Conservation (phyloP, 371 early-diverging fungal genomes). For the Neoconidiobolus thromboides region DNA sequence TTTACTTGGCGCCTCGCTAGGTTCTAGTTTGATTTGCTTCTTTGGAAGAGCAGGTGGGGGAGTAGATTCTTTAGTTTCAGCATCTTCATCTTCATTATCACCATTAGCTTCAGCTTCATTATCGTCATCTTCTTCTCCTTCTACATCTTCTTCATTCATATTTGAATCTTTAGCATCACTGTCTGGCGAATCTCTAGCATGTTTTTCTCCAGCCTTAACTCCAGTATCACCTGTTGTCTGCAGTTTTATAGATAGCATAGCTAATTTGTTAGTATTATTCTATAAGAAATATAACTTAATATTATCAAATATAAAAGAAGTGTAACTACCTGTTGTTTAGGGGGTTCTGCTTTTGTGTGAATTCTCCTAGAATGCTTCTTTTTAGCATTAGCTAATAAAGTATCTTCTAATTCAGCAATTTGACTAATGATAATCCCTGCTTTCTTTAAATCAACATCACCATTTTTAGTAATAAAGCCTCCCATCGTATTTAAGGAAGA, state of each 20-base stretch:
- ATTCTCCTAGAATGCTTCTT: background rate
- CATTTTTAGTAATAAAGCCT: slow-evolving; percentile 73
- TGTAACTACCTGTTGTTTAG: background rate
- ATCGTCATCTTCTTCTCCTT: slow-evolving; percentile 9
- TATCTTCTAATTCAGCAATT: slow-evolving; percentile 65
- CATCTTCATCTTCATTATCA: slow-evolving; percentile 11
- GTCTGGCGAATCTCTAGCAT: background rate
- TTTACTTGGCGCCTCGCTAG: too few relatives aligned
- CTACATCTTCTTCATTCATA: slow-evolving; percentile 11
- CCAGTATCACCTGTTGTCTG: background rate
- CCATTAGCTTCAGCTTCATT: slow-evolving; percentile 5
- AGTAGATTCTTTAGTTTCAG: background rate
- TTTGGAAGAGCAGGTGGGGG: background rate
- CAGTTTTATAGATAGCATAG: background rate
- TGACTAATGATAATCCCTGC: slow-evolving; percentile 60
- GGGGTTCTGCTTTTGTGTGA: background rate
- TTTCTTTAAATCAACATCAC: slow-evolving; percentile 51
- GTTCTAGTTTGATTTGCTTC: slow-evolving; percentile 7
- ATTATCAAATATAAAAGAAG: background rate
- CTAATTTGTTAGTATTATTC: background rate
- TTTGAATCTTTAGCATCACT: slow-evolving; percentile 6
- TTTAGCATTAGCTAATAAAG: slow-evolving; percentile 37
- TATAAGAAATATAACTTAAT: background rate
- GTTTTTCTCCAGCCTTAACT: slow-evolving; percentile 6
- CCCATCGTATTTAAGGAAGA: slow-evolving; percentile 44